Percentiles rank a stretch among this genome's conserved stretches.
phyloP scores from a whole-genome alignment of 1,139 yeast species.

The Pichiaceae sp. region DNA sequence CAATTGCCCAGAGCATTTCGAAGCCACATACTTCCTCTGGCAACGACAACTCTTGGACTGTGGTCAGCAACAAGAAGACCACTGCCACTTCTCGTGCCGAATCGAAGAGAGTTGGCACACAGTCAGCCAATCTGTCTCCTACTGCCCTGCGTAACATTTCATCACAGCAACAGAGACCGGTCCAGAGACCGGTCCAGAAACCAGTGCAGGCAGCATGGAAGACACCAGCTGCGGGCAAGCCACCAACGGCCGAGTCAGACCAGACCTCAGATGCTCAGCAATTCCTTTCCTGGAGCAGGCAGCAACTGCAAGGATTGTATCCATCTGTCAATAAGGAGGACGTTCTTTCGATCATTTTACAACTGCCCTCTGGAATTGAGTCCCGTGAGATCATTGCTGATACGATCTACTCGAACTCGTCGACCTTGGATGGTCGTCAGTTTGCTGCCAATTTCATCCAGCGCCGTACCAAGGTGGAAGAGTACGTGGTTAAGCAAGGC shows the following conservation, averaged over 20 bases:
- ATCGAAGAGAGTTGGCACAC: slow-evolving; percentile 3
- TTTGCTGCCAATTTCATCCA: slow-evolving; percentile 86
- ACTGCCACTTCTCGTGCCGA: slow-evolving; percentile 21
- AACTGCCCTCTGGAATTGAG: slow-evolving; percentile 68
- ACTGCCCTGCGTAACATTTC: slow-evolving; percentile 19
- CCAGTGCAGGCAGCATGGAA: not conserved
- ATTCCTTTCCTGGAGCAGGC: slow-evolving; percentile 78
- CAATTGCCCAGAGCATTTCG: not conserved
- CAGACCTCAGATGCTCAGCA: slow-evolving; percentile 39
- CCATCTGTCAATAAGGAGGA: slow-evolving; percentile 70
- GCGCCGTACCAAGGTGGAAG: slow-evolving; percentile 67
- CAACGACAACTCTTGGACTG: slow-evolving; percentile 36
- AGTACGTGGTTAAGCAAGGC: slow-evolving; percentile 30
- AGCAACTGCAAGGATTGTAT: slow-evolving; percentile 63
- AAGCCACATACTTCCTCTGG: slow-evolving; percentile 18
- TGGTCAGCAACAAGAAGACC: slow-evolving; percentile 29
- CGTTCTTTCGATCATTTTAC: slow-evolving; percentile 69
- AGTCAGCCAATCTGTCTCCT: slow-evolving; percentile 13
- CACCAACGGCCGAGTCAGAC: slow-evolving; percentile 3
- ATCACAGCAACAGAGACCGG: slow-evolving; percentile 21
- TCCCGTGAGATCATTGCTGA: slow-evolving; percentile 84
- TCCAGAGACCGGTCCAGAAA: not conserved
- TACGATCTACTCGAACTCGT: slow-evolving; percentile 82
- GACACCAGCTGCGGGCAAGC: slow-evolving; percentile 9
- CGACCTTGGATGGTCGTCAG: slow-evolving; percentile 91